Evolutionary conservation across 805 yeast species (phyloP).

Genomic region (Wickerhamiella spandovensis): DNA sequence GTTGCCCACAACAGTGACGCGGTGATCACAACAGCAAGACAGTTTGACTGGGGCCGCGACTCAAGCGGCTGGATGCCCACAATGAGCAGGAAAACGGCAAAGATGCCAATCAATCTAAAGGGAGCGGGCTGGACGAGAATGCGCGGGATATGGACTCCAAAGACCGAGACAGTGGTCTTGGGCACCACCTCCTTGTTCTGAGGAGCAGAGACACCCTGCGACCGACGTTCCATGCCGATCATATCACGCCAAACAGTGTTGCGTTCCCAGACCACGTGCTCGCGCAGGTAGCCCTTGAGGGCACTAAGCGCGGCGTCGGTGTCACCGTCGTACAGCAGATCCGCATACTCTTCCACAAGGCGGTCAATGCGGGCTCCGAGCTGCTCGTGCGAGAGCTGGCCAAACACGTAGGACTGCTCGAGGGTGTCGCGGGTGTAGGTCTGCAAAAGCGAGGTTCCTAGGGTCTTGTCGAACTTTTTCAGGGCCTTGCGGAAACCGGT

Average conservation of each 20-base stretch:
- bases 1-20: conserved; percentile 92
- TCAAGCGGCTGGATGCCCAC: conserved; percentile 30
- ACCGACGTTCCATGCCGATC: conserved; percentile 77
- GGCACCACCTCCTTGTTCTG: background rate
- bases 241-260: conserved; percentile 96
- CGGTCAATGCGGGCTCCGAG: conserved; percentile 44
- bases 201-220: conserved; percentile 47
- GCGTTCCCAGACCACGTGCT: conserved; percentile 93
- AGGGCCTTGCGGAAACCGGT: conserved; percentile 85
- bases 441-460: conserved; percentile 46
- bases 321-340: conserved; percentile 31
- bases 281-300: conserved; percentile 51
- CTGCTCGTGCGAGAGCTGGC: conserved; percentile 31
- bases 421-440: conserved; percentile 39
- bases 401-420: conserved; percentile 41
- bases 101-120: conserved; percentile 25
- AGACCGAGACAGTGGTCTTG: background rate
- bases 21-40: conserved; percentile 70
- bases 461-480: conserved; percentile 82
- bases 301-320: conserved; percentile 31
- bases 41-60: conserved; percentile 54
- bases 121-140: background rate
- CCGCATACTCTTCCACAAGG: conserved; percentile 42
- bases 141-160: conserved; percentile 1
- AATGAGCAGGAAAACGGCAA: conserved; percentile 35